Percentiles rank a stretch among this genome's conserved stretches.
phyloP scores from a whole-genome alignment of 345 rosid species.

The Alliaria petiolata region DNA sequence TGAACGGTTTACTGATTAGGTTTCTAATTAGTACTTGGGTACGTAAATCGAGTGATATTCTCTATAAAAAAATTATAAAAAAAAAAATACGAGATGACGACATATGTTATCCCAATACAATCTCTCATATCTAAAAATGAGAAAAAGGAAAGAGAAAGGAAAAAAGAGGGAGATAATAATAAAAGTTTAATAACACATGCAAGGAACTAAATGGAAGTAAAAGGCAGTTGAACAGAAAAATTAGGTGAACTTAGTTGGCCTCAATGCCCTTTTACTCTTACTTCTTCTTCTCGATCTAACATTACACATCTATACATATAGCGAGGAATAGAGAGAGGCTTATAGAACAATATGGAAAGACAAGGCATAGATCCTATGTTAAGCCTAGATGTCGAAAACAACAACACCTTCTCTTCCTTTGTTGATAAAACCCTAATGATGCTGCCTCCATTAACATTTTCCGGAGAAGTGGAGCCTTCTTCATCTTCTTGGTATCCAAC shows the following conservation, averaged over 20 bases:
- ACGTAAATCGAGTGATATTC: background rate
- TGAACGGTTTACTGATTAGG: conserved; percentile 4
- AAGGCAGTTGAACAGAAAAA: conserved; percentile 37
- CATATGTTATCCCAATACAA: background rate
- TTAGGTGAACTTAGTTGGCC: conserved; percentile 38
- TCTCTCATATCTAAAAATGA: background rate
- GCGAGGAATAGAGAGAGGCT: background rate
- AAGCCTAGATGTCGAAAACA: conserved; percentile 19
- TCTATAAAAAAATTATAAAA: background rate
- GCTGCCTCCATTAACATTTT: conserved; percentile 18
- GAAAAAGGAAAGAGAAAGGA: background rate
- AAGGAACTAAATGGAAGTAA: conserved; percentile 28
- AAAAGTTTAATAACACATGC: conserved; percentile 8
- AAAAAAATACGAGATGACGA: background rate
- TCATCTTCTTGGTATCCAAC: conserved; percentile 28
- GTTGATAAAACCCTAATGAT: conserved; percentile 19
- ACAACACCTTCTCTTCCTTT: conserved; percentile 18
- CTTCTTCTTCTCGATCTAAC: conserved; percentile 24
- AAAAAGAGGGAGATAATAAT: background rate
- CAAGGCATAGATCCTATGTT: conserved; percentile 10
- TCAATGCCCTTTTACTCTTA: conserved; percentile 26
- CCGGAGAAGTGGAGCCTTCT: conserved; percentile 6
- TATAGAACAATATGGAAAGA: conserved; percentile 19
- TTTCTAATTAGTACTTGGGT: too few species aligned
- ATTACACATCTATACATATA: conserved; percentile 18